Evolutionary conservation across 768 basidiomycete genomes (phyloP), one percentile per base, ranked within the genome.

Genomic region (Galerina marginata): DNA sequence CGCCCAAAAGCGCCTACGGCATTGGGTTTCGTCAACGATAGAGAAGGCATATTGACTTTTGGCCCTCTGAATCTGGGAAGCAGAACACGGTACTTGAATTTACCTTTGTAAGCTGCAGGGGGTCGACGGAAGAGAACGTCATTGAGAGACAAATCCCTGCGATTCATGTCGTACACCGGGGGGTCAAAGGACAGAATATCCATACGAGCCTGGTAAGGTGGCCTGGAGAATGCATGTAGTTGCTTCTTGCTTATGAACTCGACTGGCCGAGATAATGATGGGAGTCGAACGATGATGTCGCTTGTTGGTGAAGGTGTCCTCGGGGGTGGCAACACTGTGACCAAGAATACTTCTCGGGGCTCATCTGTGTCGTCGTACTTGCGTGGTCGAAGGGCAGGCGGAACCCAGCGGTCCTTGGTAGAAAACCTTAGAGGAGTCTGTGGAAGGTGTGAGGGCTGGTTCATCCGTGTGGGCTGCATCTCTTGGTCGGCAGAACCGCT

Each of bases 141-240:
- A 64, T 90, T 88, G 42, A 91, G 58, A 16, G 85, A 85, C 47
- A 89, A 77, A 58, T 89, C 88, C 48, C 83, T 78, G 44, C 75
- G 82, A 54, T 65, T 83, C 85, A 88, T 88, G 49, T 84, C 86
- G 56, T 84, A 83, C 12, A 89, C 80, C 15, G 89, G 88, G 53
- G 92, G 91, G 36, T 86, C 83, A 74, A 88, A 91, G 2, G 89
- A 88, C 29, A 90, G 76, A 26, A 87, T 81, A 54, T 93, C 91
- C 75, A 84, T 81, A 44, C 88, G 84, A 29, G 83, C 67, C 26
- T 73, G 77, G 36, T 72, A 66, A 4, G 75, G 67, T 15, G 73
- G 70, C 52, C 72, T 77, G 54, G 74, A 80, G 61, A 82, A 81
- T 36, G 77, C 63, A 39, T 77, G 69, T 14, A 85, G 50, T 65